These are phyloP conservation scores for Acanthamoeba triangularis DNA, from an alignment of 208 protist genomes.

Conservation along the genomic window DNA sequence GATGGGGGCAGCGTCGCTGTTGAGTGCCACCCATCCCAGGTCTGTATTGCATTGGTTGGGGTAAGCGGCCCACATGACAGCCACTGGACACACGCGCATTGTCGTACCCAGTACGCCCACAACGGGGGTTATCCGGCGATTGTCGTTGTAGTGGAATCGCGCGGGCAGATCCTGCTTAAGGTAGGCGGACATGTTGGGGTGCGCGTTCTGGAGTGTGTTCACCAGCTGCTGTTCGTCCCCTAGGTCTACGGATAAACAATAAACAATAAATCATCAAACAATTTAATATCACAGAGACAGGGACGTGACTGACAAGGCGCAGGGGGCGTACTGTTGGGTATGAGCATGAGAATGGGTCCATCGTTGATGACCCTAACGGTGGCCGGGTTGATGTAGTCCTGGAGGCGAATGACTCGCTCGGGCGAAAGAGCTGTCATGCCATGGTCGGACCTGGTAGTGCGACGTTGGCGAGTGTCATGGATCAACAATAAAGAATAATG, in stretches of 20 bases:
- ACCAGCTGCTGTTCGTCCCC: constrained; percentile 22
- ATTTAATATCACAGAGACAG: not conserved
- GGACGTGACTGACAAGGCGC: too few relatives aligned
- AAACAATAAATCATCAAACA: not conserved
- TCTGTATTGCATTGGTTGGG: not conserved
- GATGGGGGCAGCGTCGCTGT: not conserved
- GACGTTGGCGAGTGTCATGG: too few relatives aligned
- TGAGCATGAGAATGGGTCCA: not conserved
- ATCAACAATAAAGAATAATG: not conserved
- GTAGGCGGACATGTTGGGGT: constrained; percentile 71
- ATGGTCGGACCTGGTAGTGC: constrained; percentile 46
- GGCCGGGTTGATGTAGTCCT: constrained; percentile 33
- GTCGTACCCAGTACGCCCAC: not conserved
- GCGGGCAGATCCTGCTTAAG: constrained; percentile 72
- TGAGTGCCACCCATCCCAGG: not conserved
- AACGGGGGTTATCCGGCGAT: constrained; percentile 57
- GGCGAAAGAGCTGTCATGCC: constrained; percentile 53
- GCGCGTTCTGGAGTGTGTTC: not conserved
- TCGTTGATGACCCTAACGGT: constrained; percentile 37
- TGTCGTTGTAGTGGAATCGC: constrained; percentile 59
- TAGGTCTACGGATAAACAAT: not conserved
- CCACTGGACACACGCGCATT: not conserved
- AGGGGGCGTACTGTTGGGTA: not conserved
- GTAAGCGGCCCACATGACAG: not conserved
- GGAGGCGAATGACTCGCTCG: not conserved